These are phyloP conservation scores for Russula compacta DNA, from an alignment of 768 basidiomycete species.

Conservation along the genomic window DNA sequence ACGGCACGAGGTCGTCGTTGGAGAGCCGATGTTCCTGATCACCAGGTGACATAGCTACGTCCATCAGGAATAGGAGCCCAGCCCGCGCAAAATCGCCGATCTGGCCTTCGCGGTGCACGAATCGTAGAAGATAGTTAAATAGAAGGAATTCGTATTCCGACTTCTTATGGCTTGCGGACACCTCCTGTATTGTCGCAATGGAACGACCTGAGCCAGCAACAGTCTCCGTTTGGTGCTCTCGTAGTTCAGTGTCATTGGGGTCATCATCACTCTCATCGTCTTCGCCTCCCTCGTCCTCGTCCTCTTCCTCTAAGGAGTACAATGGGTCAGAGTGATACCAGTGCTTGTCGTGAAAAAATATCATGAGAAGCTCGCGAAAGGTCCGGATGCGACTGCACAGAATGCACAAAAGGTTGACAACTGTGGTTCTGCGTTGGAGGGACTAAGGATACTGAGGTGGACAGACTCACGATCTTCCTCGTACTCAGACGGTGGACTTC, in stretches of 20 bases:
- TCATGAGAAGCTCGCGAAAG: conserved; percentile 84
- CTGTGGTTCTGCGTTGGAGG: conserved; percentile 30
- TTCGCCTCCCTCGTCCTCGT: conserved; percentile 32
- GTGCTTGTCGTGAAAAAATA: conserved; percentile 94
- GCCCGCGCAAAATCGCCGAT: conserved; percentile 92
- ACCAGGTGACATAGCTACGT: conserved; percentile 86
- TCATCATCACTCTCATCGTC: conserved; percentile 29
- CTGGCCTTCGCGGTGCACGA: conserved; percentile 87
- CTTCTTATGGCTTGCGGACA: conserved; percentile 42
- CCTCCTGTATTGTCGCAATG: conserved; percentile 14
- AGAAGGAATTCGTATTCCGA: conserved; percentile 92
- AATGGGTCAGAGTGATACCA: conserved; percentile 74
- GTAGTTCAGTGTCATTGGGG: conserved; percentile 21
- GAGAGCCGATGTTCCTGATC: conserved; percentile 37
- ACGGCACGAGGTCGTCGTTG: conserved; percentile 28
- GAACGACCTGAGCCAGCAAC: neutral
- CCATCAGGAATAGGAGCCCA: conserved; percentile 89
- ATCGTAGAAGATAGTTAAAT: conserved; percentile 92
- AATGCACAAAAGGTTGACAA: conserved; percentile 88
- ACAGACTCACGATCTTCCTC: conserved; percentile 72
- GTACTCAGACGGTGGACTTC: conserved; percentile 75
- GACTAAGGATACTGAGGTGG: neutral
- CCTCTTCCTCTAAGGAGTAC: conserved; percentile 67
- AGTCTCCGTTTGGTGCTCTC: neutral
- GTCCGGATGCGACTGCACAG: conserved; percentile 88